phyloP scores from a whole-genome alignment of 1,284 basidiomycete genomes.

The Leucoagaricus sp. region DNA sequence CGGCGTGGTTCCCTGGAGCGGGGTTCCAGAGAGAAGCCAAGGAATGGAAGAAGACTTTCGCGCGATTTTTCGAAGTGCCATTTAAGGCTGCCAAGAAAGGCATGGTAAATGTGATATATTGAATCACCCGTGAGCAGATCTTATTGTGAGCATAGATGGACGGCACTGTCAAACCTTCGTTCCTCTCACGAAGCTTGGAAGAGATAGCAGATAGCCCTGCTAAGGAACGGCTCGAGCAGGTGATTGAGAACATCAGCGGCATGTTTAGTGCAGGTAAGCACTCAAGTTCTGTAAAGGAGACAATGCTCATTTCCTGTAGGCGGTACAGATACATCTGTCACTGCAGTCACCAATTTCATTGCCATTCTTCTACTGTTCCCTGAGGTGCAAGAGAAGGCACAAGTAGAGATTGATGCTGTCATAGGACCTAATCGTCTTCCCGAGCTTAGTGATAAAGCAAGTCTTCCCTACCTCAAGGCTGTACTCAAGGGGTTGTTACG shows the following conservation, averaged over 20 bases:
- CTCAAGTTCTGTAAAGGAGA: background rate
- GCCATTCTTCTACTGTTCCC: slow-evolving; percentile 17
- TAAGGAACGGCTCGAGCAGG: background rate
- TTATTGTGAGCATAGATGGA: background rate
- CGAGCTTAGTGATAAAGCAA: slow-evolving; percentile 18
- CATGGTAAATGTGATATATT: background rate
- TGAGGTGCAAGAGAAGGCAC: slow-evolving; percentile 18
- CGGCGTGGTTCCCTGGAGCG: slow-evolving; percentile 18
- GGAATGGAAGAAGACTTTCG: slow-evolving; percentile 2
- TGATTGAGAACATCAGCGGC: slow-evolving; percentile 1
- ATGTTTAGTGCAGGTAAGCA: slow-evolving; percentile 3
- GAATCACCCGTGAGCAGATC: background rate
- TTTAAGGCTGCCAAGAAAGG: background rate
- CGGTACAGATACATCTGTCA: slow-evolving; percentile 3
- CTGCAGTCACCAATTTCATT: slow-evolving; percentile 4
- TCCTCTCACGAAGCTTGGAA: slow-evolving; percentile 1
- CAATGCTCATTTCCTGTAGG: background rate
- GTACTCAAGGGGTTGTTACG: slow-evolving; percentile 17
- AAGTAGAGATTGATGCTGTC: slow-evolving; percentile 20
- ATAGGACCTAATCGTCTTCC: slow-evolving; percentile 16
- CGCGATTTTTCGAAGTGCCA: background rate
- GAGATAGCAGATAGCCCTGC: background rate
- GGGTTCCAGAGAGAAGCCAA: slow-evolving; percentile 12
- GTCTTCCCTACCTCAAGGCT: slow-evolving; percentile 20
- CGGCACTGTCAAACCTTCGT: background rate